phyloP scores from a whole-genome alignment of 345 rosid genomes.

The Boechera retrofracta region DNA sequence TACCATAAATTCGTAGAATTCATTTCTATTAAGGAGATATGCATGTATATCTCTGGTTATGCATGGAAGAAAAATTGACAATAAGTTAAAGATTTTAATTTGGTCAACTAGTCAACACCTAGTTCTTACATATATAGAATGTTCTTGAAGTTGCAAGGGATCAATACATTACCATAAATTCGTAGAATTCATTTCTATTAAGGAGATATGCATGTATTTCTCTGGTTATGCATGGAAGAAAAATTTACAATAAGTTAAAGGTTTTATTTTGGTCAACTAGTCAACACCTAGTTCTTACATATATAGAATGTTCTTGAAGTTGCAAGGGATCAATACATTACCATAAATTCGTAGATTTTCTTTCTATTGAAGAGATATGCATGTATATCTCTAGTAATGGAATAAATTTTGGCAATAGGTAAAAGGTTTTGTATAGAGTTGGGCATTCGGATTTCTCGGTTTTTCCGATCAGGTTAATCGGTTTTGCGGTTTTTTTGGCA shows the following conservation, averaged over 20 bases:
- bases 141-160: no score
- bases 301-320: neutral
- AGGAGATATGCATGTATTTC: neutral
- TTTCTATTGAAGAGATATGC: neutral
- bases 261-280: neutral
- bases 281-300: neutral
- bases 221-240: no score
- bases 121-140: neutral
- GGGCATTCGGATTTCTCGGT: no score
- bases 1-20: neutral
- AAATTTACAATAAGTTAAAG: no score
- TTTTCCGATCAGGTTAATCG: no score
- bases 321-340: neutral
- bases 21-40: neutral
- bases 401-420: no score
- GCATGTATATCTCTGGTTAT: no score
- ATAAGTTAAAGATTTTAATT: neutral
- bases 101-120: conserved; percentile 1
- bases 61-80: no score
- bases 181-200: neutral
- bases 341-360: neutral
- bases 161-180: neutral
- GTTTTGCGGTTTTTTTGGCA: no score
- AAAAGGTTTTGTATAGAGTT: no score
- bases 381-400: no score